These are phyloP conservation scores for Prosopis cineraria DNA, from an alignment of 306 rosid species.

Conservation along the genomic window DNA sequence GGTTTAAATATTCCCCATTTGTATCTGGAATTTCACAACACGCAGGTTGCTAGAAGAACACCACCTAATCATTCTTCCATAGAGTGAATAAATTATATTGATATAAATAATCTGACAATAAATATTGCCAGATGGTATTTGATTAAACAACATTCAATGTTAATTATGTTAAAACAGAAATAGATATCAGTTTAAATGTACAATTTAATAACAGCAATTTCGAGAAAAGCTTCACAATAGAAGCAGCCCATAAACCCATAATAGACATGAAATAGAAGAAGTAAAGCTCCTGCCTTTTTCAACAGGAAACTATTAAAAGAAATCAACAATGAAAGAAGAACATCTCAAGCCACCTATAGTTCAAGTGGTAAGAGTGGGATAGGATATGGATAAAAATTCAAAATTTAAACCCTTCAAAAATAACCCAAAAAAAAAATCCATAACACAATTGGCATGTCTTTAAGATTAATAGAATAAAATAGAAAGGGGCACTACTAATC, in stretches of 20 bases:
- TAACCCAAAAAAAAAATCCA: not conserved
- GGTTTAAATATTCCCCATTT: not conserved
- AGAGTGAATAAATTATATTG: not conserved
- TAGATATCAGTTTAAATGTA: not conserved
- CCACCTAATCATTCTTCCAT: not conserved
- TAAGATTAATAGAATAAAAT: conserved; percentile 1
- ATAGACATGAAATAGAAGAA: not conserved
- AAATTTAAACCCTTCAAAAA: not conserved
- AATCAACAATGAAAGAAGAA: not conserved
- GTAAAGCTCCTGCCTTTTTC: too few species aligned
- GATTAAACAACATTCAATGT: not conserved
- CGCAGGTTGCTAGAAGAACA: not conserved
- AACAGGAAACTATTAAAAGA: not conserved
- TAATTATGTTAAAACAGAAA: not conserved
- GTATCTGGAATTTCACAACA: not conserved
- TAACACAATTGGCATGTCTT: not conserved
- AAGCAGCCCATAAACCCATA: not conserved
- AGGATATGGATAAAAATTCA: not conserved
- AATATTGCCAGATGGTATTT: not conserved
- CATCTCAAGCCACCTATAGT: not conserved
- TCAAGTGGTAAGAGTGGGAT: not conserved
- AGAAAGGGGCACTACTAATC: not conserved
- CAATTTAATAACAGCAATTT: not conserved
- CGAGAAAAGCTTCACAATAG: not conserved
- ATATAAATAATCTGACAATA: not conserved